Evolutionary conservation across 176 grass and related monocot genomes (phyloP).

Genomic region (Dendrocalamus sinicus): DNA sequence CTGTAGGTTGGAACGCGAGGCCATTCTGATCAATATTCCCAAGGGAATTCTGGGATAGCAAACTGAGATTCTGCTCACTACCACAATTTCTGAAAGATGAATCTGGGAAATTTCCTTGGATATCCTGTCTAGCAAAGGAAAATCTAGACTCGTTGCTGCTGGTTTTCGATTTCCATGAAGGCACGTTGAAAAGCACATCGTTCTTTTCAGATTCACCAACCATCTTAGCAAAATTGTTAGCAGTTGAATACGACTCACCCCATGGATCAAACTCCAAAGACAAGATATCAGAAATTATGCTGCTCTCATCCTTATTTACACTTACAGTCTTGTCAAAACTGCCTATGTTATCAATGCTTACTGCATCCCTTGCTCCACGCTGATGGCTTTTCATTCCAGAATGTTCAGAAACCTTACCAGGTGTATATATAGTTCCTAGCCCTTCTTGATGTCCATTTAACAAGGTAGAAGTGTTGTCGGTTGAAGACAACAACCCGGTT

Average conservation of each 20-base stretch:
- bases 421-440: slow-evolving; percentile 40
- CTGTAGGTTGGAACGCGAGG: slow-evolving; percentile 46
- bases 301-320: slow-evolving; percentile 82
- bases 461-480: slow-evolving; percentile 31
- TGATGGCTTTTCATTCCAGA: slow-evolving; percentile 34
- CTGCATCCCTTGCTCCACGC: slow-evolving; percentile 42
- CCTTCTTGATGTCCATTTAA: slow-evolving; percentile 50
- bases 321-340: slow-evolving; percentile 61
- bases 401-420: slow-evolving; percentile 47
- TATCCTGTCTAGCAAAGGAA: slow-evolving; percentile 94
- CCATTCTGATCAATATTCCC: slow-evolving; percentile 57
- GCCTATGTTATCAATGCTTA: slow-evolving; percentile 42
- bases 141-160: slow-evolving; percentile 80
- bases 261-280: slow-evolving; percentile 90
- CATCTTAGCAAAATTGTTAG: slow-evolving; percentile 71
- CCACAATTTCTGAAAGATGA: slow-evolving; percentile 55
- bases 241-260: slow-evolving; percentile 65
- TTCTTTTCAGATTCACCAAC: slow-evolving; percentile 65
- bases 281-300: slow-evolving; percentile 88
- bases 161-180: slow-evolving; percentile 63
- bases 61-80: slow-evolving; percentile 55
- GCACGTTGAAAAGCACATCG: slow-evolving; percentile 30
- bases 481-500: slow-evolving; percentile 28
- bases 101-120: slow-evolving; percentile 56
- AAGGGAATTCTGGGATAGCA: slow-evolving; percentile 53